Evolutionary conservation across 257 asterid species (phyloP), one percentile per base, ranked within the genome.

Genomic region (Phtheirospermum japonicum): DNA sequence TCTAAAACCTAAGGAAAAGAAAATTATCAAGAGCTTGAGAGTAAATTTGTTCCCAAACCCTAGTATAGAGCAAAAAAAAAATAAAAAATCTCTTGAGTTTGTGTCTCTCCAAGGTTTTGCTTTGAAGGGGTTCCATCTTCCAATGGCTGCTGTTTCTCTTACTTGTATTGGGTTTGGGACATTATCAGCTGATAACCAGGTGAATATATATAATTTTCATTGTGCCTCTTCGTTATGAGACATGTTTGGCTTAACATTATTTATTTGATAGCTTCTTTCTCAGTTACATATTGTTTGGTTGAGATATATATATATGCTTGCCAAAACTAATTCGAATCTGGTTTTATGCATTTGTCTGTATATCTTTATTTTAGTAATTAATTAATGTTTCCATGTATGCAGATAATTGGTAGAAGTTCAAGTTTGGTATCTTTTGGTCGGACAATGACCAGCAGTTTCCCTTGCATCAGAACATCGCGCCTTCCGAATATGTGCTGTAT

Each of bases 71-170:
- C 49, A 54, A 37, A 37, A 13, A 37, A 37, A 37, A 37, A 10
- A 11, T 0, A 37, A 13, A 34, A 32, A 16, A n/a, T n/a, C 26
- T 49, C 55, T 46, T 31, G 19, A 37, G n/a, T n/a, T n/a, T n/a
- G n/a, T n/a, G n/a, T n/a, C n/a, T n/a, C n/a, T n/a, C n/a, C n/a
- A n/a, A n/a, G n/a, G n/a, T n/a, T 55, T n/a, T 54, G 13, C 6
- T 26, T 13, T 3, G 5, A n/a, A n/a, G n/a, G n/a, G n/a, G n/a
- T n/a, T n/a, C n/a, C 69, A 64, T 75, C 78, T 34, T 34, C 31
- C 69, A 67, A 78, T 81, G 87, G 87, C 87, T 37, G 51, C 85
- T 54, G 62, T 80, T 74, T 78, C 85, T 18, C 76, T 80, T 71
- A 70, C 80, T 4, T 74, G 65, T 77, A 55, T 72, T 45, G 59